phyloP scores from a whole-genome alignment of 2,329 filamentous ascomycete genomes.

The Sarocladium strictum region DNA sequence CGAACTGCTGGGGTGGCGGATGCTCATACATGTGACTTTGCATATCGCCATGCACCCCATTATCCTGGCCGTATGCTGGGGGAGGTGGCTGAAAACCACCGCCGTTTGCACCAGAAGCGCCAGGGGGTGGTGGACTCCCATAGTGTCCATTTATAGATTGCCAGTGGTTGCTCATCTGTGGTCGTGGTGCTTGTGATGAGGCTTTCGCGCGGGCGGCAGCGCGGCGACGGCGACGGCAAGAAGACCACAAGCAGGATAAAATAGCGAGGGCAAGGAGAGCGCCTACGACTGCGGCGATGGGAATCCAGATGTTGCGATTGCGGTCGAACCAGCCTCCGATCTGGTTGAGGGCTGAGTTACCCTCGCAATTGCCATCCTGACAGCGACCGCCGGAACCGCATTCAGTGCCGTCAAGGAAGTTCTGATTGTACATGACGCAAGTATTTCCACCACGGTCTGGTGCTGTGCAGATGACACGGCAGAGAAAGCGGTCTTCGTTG shows the following conservation, averaged over 20 bases:
- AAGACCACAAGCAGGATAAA: constrained; percentile 57
- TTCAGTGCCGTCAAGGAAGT: constrained; percentile 86
- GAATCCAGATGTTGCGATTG: constrained; percentile 79
- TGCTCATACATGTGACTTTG: neutral
- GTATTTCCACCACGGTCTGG: constrained; percentile 58
- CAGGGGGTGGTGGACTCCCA: neutral
- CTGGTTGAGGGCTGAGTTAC: constrained; percentile 62
- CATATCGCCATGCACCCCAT: neutral
- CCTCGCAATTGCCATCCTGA: constrained; percentile 69
- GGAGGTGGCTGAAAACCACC: constrained; percentile 2
- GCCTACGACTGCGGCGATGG: constrained; percentile 65
- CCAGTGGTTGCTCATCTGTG: constrained; percentile 4
- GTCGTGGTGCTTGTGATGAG: neutral
- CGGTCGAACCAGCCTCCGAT: constrained; percentile 69
- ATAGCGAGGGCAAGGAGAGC: constrained; percentile 60
- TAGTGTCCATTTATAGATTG: constrained; percentile 1
- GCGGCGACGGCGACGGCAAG: constrained; percentile 17
- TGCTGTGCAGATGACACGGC: constrained; percentile 69
- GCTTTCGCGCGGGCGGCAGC: constrained; percentile 10
- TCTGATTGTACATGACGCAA: constrained; percentile 77
- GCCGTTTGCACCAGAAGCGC: too few species aligned
- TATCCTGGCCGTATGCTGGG: neutral
- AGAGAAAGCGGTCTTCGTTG: constrained; percentile 53
- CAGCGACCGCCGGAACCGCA: constrained; percentile 80
- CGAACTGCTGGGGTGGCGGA: constrained; percentile 10